Conservation (phyloP, 208 protist species). For the Leishmania aethiopica region DNA sequence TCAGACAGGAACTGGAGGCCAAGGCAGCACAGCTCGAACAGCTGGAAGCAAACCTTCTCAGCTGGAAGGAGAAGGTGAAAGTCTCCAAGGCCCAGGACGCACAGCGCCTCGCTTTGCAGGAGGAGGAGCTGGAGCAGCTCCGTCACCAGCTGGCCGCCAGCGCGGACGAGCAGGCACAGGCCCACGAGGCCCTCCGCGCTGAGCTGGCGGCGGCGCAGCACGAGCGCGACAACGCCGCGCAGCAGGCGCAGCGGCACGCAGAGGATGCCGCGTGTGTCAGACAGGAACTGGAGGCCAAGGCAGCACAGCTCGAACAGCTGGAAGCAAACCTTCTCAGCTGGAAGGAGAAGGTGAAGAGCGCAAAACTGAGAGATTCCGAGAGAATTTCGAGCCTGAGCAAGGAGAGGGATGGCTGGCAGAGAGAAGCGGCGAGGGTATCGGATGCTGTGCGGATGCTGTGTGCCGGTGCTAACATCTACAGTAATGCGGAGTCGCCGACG, state of each 20-base stretch:
- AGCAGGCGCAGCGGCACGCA: conserved; percentile 1
- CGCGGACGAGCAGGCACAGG: conserved; percentile 5
- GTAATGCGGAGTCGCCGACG: background rate
- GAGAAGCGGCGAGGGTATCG: background rate
- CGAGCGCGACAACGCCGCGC: conserved; percentile 1
- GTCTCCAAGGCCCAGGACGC: conserved; percentile 31
- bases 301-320: conserved; percentile 4
- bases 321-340: background rate
- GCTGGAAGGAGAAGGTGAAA: conserved; percentile 78
- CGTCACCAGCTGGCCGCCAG: background rate
- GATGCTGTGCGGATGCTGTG: background rate
- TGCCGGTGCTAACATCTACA: background rate
- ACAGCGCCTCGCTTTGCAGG: background rate
- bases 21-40: background rate
- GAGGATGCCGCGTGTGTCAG: background rate
- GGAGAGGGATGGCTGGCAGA: background rate
- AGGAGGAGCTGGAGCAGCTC: conserved; percentile 2
- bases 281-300: background rate
- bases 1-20: conserved; percentile 5
- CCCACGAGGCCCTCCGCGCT: background rate
- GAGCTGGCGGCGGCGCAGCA: background rate
- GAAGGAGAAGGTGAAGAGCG: background rate
- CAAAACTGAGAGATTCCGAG: background rate
- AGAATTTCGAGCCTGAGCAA: background rate
- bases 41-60: background rate